Percentiles rank a stretch among this genome's conserved stretches.
Conservation (phyloP, 1,284 basidiomycete genomes). For the Porodaedalea pini region DNA sequence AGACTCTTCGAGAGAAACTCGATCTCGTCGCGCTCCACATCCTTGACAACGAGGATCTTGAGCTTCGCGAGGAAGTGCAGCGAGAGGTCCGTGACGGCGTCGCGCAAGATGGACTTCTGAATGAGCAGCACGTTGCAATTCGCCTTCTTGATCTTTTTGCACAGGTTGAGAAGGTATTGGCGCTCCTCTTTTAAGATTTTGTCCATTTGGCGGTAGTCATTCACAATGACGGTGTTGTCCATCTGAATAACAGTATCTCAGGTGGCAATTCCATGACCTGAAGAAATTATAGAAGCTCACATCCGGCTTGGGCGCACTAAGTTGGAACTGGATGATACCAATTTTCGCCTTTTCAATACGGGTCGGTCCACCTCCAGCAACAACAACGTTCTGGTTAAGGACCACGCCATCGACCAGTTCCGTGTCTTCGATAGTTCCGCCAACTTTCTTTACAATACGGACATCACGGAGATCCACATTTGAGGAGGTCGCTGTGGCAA, state of each 20-base stretch:
- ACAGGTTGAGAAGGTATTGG: conserved; percentile 96
- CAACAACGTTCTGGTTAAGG: conserved; percentile 92
- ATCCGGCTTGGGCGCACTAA: conserved; percentile 97
- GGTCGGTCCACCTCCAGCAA: conserved; percentile 88
- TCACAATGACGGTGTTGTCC: conserved; percentile 99
- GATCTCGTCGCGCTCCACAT: conserved; percentile 98
- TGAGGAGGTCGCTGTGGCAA: conserved; percentile 81
- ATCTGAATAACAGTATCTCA: conserved; percentile 56
- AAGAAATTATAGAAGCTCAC: conserved; percentile 63
- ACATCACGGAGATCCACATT: conserved; percentile 97
- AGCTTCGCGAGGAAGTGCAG: conserved; percentile 97
- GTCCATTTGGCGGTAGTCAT: conserved; percentile 99
- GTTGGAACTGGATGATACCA: conserved; percentile 97
- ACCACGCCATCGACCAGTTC: conserved; percentile 96
- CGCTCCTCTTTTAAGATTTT: conserved; percentile 99
- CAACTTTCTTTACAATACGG: conserved; percentile 96
- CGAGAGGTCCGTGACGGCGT: conserved; percentile 98
- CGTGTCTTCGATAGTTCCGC: conserved; percentile 98
- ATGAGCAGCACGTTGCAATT: conserved; percentile 99
- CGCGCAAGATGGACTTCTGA: conserved; percentile 98
- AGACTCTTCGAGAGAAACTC: conserved; percentile 95
- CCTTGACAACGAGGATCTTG: conserved; percentile 96
- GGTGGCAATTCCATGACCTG: neutral
- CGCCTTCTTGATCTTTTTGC: conserved; percentile 99
- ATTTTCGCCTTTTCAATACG: conserved; percentile 99